phyloP scores from a whole-genome alignment of 2,329 filamentous ascomycete genomes.

The Nigrospora oryzae region DNA sequence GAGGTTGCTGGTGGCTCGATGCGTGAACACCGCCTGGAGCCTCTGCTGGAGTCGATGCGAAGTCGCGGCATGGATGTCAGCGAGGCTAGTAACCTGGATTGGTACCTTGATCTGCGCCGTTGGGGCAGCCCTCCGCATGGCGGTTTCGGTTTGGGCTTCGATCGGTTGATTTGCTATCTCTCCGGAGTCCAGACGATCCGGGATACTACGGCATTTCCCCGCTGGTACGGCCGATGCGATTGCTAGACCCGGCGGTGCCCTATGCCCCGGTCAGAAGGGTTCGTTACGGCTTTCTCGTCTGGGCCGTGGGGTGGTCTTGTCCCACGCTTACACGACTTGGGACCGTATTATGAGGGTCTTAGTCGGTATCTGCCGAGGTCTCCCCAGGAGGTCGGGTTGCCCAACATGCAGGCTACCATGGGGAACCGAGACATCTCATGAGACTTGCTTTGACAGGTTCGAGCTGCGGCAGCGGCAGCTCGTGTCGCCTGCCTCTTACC shows the following conservation, averaged over 20 bases:
- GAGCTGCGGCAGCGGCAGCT: constrained; percentile 2
- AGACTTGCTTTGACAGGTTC: constrained; percentile 13
- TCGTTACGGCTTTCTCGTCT: constrained; percentile 31
- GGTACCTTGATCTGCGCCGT: constrained; percentile 81
- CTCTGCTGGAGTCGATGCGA: constrained; percentile 64
- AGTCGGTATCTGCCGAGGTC: constrained; percentile 12
- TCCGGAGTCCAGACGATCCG: constrained; percentile 74
- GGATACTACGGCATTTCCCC: constrained; percentile 79
- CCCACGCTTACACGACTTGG: constrained; percentile 16
- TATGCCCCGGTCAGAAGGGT: constrained; percentile 15
- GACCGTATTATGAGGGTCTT: constrained; percentile 5
- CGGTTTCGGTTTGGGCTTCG: constrained; percentile 85
- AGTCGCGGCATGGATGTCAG: constrained; percentile 45
- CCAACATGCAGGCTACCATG: constrained; percentile 8
- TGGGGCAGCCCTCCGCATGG: constrained; percentile 92
- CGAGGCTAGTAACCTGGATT: constrained; percentile 48
- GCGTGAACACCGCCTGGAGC: constrained; percentile 69
- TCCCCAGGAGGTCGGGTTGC: constrained; percentile 10
- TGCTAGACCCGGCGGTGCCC: constrained; percentile 28
- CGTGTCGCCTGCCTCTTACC: too few species aligned
- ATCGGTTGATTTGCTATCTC: constrained; percentile 77
- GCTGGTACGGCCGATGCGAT: constrained; percentile 58
- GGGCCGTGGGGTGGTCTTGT: constrained; percentile 21
- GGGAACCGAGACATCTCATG: constrained; percentile 8
- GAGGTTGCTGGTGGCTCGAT: constrained; percentile 85